Conservation (phyloP, 495 filamentous ascomycete genomes). For the Glutinoglossum americanum region DNA sequence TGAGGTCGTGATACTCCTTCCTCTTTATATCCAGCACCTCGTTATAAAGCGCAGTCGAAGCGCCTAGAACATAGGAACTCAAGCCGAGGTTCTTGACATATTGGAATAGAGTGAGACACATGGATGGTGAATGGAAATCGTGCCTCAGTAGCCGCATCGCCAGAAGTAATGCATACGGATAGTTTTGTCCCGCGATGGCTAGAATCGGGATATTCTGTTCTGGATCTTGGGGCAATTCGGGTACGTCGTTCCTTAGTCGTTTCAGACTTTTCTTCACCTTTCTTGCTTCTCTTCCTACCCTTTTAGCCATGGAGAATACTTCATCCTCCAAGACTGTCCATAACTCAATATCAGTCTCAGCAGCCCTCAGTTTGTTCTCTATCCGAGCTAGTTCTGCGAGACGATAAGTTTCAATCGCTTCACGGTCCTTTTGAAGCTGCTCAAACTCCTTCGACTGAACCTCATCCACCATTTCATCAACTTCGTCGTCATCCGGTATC, state of each 20-base stretch:
- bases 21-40: constrained; percentile 44
- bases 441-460: neutral
- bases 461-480: neutral
- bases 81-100: constrained; percentile 49
- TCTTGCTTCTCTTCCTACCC: constrained; percentile 10
- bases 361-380: constrained; percentile 23
- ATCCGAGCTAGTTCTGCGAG: constrained; percentile 15
- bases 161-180: constrained; percentile 39
- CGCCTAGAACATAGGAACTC: constrained; percentile 49
- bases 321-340: constrained; percentile 51
- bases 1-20: constrained; percentile 36
- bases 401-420: neutral
- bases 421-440: neutral
- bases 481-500: neutral
- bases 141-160: constrained; percentile 41
- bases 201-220: constrained; percentile 5
- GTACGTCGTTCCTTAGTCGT: constrained; percentile 17
- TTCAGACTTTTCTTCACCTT: constrained; percentile 7
- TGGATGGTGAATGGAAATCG: constrained; percentile 36
- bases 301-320: constrained; percentile 22
- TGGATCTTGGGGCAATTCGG: constrained; percentile 6
- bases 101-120: constrained; percentile 41
- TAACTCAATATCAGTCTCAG: constrained; percentile 39
- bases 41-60: constrained; percentile 53
- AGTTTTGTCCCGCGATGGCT: constrained; percentile 39